These are phyloP conservation scores for Magnusiomyces suaveolens DNA, from an alignment of 1,139 yeast species.

Conservation along the genomic window DNA sequence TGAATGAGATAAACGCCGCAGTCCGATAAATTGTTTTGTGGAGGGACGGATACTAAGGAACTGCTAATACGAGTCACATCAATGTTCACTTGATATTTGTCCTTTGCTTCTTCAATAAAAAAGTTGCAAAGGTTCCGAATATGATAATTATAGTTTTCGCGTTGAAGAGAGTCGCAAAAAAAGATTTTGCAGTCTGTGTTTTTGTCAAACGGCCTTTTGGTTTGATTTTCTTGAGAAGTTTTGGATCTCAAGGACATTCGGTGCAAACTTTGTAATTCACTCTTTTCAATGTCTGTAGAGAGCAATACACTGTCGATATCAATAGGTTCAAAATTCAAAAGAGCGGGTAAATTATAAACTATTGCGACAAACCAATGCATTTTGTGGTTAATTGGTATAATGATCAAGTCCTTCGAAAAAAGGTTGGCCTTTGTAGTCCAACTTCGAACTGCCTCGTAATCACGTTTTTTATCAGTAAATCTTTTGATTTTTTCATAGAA, in stretches of 20 bases:
- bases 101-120: constrained; percentile 61
- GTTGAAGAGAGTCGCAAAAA: constrained; percentile 63
- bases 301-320: too few relatives aligned
- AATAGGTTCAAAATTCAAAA: constrained; percentile 8
- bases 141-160: constrained; percentile 42
- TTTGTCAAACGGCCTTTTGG: background rate
- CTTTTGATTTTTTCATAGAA: constrained; percentile 56
- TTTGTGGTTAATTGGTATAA: constrained; percentile 74
- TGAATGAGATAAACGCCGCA: constrained; percentile 91
- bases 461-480: constrained; percentile 26
- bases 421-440: constrained; percentile 74
- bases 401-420: constrained; percentile 49
- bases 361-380: constrained; percentile 78
- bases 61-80: constrained; percentile 36
- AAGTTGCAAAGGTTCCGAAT: constrained; percentile 50
- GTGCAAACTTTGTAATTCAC: too few relatives aligned
- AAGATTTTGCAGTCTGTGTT: constrained; percentile 34
- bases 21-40: constrained; percentile 82
- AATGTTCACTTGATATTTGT: constrained; percentile 45
- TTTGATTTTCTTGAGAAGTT: background rate
- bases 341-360: constrained; percentile 24
- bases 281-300: too few relatives aligned
- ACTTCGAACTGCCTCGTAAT: constrained; percentile 56
- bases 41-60: constrained; percentile 57
- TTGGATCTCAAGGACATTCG: background rate